Evolutionary conservation across 225 moss, liverwort and hornwort species (phyloP), one percentile per base, ranked within the genome.

Genomic region (Bryum argenteum): DNA sequence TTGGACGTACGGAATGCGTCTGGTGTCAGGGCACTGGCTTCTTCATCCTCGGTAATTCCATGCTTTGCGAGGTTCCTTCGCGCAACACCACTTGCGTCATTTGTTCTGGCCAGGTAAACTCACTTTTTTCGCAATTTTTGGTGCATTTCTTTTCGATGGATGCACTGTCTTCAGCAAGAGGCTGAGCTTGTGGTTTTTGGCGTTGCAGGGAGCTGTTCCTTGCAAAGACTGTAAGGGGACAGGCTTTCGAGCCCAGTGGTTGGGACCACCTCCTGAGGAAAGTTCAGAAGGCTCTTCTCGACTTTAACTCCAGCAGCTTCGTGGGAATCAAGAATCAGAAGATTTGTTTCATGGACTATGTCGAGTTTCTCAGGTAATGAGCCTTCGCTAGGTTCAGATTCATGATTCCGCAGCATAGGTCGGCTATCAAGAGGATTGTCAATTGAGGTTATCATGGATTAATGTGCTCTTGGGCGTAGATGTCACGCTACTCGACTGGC

Each of bases 21-120:
- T 98, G 97, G 97, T 98, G 97, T 69, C 89, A 91, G 75, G 97
- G 94, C 18, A 94, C 97, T 8, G 97, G 97, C 19, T 98, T 94
- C 67, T 94, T 98, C 67, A 87, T 91, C 65, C 66, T 98, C 2
- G 97, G 92, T 61, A 92, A 94, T 77, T 85, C 85, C 54, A 89
- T 98, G 94, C 89, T 98, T 3, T 98, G 97, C 67, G 94, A 98
- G 72, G 89, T 98, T 74, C 92, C 97, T 67, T 98, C 97, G 40
- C 90, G 97, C 67, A 98, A 98, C 71, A 94, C 88, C 55, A 74
- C 83, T 47, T 98, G 97, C 72, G 84, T 85, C 51, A 89, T 98
- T 56, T 98, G 97, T 80, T 82, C 85, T 79, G 97, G 97, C 59
- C 74, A 90, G 94, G 97, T 98, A 71, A 45, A 61, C 21, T 48